These are phyloP conservation scores for Amaranthus hypochondriacus DNA, from an alignment of 148 eudicot genomes.

Conservation along the genomic window DNA sequence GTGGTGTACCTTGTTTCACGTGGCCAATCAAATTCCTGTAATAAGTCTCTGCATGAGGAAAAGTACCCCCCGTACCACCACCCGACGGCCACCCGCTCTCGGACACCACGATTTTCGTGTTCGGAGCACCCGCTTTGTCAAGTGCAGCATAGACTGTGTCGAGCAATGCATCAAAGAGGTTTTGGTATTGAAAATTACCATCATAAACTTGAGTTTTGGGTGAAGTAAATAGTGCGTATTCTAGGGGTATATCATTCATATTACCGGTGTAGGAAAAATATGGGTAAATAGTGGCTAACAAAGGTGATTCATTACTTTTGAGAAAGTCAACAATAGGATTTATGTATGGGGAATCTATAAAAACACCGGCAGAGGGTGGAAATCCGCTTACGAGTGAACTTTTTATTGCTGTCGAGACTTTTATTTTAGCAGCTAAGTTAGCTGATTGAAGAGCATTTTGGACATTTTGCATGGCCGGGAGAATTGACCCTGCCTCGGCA, in stretches of 20 bases:
- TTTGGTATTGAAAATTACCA: background rate
- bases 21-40: background rate
- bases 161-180: background rate
- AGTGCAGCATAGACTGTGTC: background rate
- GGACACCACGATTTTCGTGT: background rate
- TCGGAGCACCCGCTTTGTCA: background rate
- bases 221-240: slow-evolving; percentile 1
- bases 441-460: slow-evolving; percentile 25
- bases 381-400: slow-evolving; percentile 8
- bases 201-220: background rate
- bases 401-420: slow-evolving; percentile 38
- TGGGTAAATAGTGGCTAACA: slow-evolving; percentile 44
- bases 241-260: background rate
- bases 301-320: slow-evolving; percentile 23
- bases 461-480: slow-evolving; percentile 48
- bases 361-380: slow-evolving; percentile 36
- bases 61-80: background rate
- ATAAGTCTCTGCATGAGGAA: too few relatives aligned
- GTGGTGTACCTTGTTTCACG: background rate
- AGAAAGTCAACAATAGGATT: slow-evolving; percentile 42
- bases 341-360: slow-evolving; percentile 19
- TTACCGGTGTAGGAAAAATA: slow-evolving; percentile 29
- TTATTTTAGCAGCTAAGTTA: slow-evolving; percentile 16
- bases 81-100: background rate
- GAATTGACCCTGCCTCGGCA: slow-evolving; percentile 29